Percentiles rank a stretch among this genome's conserved stretches.
Evolutionary conservation across 1,284 basidiomycete genomes (phyloP).

Genomic region (Tremellales sp.): DNA sequence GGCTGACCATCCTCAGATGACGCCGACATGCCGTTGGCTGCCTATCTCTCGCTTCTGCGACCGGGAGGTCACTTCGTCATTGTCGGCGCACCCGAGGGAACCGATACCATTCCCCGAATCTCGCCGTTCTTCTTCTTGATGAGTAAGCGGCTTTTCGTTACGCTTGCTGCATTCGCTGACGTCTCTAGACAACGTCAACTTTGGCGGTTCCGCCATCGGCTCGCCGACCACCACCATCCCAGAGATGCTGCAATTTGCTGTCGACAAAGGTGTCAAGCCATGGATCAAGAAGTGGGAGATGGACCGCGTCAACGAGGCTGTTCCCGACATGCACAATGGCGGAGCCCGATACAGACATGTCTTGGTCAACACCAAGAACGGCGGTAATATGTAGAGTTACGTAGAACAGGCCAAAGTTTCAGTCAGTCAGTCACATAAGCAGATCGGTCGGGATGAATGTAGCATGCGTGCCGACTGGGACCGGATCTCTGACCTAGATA

Average conservation of each 20-base stretch:
- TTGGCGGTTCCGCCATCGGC: constrained; percentile 48
- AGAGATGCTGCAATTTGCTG: constrained; percentile 47
- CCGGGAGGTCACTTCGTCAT: constrained; percentile 47
- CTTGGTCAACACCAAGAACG: constrained; percentile 47
- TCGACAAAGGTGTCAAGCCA: constrained; percentile 39
- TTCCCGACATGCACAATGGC: constrained; percentile 49
- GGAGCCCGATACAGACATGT: constrained; percentile 52
- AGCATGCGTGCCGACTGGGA: too few relatives aligned
- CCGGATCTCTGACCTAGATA: too few relatives aligned
- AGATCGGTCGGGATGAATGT: too few relatives aligned
- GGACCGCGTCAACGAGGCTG: constrained; percentile 50
- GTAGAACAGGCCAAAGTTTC: too few relatives aligned
- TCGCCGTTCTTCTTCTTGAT: constrained; percentile 26
- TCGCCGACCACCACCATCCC: constrained; percentile 41
- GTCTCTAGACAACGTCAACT: constrained; percentile 31
- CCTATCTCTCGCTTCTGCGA: constrained; percentile 47
- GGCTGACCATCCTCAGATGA: constrained; percentile 23
- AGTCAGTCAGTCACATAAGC: too few relatives aligned
- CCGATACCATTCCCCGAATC: constrained; percentile 17
- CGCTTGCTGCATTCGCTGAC: constrained; percentile 4
- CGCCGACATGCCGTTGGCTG: constrained; percentile 41
- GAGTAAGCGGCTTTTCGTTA: constrained; percentile 16
- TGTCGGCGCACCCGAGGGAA: constrained; percentile 46
- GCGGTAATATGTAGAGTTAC: constrained; percentile 39
- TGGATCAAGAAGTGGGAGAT: constrained; percentile 51